Evolutionary conservation across 1,284 basidiomycete species (phyloP), one percentile per base, ranked within the genome.

Genomic region (Sanghuangporus baumii): DNA sequence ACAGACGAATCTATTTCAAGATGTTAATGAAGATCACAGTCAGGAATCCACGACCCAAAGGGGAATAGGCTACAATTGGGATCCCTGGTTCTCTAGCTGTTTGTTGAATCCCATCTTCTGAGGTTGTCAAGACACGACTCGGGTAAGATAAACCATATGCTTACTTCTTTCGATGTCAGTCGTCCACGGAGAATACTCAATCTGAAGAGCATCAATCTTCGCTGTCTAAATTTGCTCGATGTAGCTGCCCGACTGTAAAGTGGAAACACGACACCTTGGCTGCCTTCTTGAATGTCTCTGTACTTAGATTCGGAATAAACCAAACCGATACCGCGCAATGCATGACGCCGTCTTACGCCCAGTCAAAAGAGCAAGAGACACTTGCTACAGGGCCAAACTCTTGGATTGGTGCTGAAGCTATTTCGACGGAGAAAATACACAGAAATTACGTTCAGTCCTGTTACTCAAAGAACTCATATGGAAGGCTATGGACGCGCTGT

Each of bases 161-260:
- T 50, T 50, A 66, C 64, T 67, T 57, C 59, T 20, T 48, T 66
- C 64, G 34, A 68, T 68, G 40, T 66, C 64, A 18, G 62, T 62
- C 11, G 64, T 66, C 59, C 61, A 67, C 3, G 67, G 66, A 6
- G 67, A 68, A 50, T 65, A 68, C 55, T 68, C 66, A 46, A 68
- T 65, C 65, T 79, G 76, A 23, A 78, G 69, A 6, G 73, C 74
- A 11, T 71, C 71, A 55, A 79, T 69, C 36, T 69, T 70, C 26
- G 67, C n/a, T n/a, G n/a, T n/a, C 66, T 55, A 71, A 18, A 36
- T 34, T 26, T 20, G 14, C 26, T 16, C 11, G 8, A 12, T 20
- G 23, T 23, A 36, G 14, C 7, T 43, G 36, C 20, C 48, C 14
- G 57, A 31, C 47, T 1, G 8, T n/a, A 11, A 18, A 20, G 12